These are phyloP conservation scores for Clitocybe nebularis DNA, from an alignment of 1,284 basidiomycete species.

Conservation along the genomic window DNA sequence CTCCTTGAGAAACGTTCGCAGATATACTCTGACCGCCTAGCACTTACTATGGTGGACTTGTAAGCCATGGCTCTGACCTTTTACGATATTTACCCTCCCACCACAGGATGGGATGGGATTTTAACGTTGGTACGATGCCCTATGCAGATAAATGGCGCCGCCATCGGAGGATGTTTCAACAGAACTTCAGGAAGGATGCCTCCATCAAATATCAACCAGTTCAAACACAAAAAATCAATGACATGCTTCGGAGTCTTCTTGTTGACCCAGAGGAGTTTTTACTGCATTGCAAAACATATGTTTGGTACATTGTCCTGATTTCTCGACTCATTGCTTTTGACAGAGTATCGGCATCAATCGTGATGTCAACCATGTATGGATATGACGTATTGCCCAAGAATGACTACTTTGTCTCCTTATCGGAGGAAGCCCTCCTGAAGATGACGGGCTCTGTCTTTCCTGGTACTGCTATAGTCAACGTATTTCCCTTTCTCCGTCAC, in stretches of 20 bases:
- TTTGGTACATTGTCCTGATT: background rate
- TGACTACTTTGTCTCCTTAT: slow-evolving; percentile 18
- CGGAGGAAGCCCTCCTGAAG: slow-evolving; percentile 10
- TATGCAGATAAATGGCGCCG: slow-evolving; percentile 39
- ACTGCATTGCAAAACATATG: slow-evolving; percentile 17
- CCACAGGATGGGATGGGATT: slow-evolving; percentile 38
- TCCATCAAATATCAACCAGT: slow-evolving; percentile 23
- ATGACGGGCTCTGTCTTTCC: slow-evolving; percentile 15
- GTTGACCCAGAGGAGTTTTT: slow-evolving; percentile 22
- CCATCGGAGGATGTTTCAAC: slow-evolving; percentile 33
- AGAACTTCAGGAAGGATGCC: slow-evolving; percentile 25
- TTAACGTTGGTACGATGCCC: slow-evolving; percentile 28
- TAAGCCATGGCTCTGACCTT: slow-evolving; percentile 4
- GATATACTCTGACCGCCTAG: slow-evolving; percentile 35
- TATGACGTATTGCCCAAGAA: slow-evolving; percentile 6
- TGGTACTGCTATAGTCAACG: slow-evolving; percentile 17
- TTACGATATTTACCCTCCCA: background rate
- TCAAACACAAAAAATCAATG: slow-evolving; percentile 28
- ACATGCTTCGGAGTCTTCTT: slow-evolving; percentile 30
- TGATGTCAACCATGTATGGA: slow-evolving; percentile 14
- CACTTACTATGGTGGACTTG: slow-evolving; percentile 29
- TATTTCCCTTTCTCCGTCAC: slow-evolving; percentile 17
- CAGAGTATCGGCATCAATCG: slow-evolving; percentile 9
- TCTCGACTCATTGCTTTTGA: background rate
- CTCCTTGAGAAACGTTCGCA: slow-evolving; percentile 38